phyloP scores from a whole-genome alignment of 345 rosid genomes.

The Lepidium africanum region DNA sequence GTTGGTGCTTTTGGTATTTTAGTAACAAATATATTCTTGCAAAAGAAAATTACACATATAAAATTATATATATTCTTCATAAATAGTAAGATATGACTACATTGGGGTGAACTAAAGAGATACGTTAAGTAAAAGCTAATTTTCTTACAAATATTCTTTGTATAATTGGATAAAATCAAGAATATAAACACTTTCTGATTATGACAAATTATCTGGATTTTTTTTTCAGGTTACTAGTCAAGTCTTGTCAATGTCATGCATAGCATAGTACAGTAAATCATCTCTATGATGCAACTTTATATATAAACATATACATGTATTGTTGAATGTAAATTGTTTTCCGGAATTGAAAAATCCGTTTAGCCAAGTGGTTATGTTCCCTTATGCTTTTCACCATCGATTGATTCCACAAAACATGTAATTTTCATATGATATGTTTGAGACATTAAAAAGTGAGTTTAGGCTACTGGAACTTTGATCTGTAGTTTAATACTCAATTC shows the following conservation, averaged over 20 bases:
- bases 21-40: not conserved
- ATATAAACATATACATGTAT: too few relatives aligned
- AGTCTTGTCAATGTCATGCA: constrained; percentile 10
- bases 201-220: constrained; percentile 16
- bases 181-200: not conserved
- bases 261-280: constrained; percentile 2
- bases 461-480: too few relatives aligned
- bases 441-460: too few relatives aligned
- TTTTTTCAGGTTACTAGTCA: not conserved
- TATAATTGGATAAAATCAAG: not conserved
- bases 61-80: too few relatives aligned
- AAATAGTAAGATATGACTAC: not conserved
- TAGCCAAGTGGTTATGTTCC: too few relatives aligned
- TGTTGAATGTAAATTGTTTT: not conserved
- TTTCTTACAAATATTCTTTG: not conserved
- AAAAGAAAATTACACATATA: not conserved
- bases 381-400: too few relatives aligned
- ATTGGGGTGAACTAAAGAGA: constrained; percentile 16
- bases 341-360: too few relatives aligned
- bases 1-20: not conserved
- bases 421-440: too few relatives aligned
- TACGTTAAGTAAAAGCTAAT: constrained; percentile 7
- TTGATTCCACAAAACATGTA: too few relatives aligned
- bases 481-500: too few relatives aligned
- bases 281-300: not conserved